Base-by-base conservation (phyloP, 306 rosid genomes). In the Glycyrrhiza uralensis region DNA sequence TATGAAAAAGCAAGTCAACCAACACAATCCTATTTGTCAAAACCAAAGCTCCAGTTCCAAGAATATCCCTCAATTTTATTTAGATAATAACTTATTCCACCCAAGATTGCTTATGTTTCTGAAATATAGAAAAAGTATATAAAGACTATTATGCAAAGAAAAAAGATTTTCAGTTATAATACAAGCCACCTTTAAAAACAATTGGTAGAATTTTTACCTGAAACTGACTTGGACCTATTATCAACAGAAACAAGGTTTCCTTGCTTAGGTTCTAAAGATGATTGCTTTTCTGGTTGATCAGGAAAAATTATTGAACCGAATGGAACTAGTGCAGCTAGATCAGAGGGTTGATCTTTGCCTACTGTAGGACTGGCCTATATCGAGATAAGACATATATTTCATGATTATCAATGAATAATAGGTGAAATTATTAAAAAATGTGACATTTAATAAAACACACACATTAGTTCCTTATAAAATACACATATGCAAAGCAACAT, bases 311-410 rank as follows among this genome's bases (percentile, higher is more conserved):
- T 28, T 42, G 92, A 73, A 69, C 80, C 75, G 1, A 88, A 82
- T 20, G 92, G 99, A 65, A 91, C 90, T 35, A 91, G 82, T 41
- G 81, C 74, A 17, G 97, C 99, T 74, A 95, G 96, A 85, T 95
- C 97, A 42, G 99, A 97, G 38, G 97, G 96, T 76, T 86, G 95
- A 83, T 95, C 97, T 78, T 95, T 95, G 38, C 99, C 96, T 23
- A 95, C 87, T 0, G 84, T 9, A 58, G 96, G 99, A 71, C 86
- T 95, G 72, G 96, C 97, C 99, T 95, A 84, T 54, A 61, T 28
- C 29, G 35, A 6, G 36, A 84, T 54, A 66, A 30, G 39, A 32
- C 41, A 56, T 36, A 7, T 17, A 29, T 50, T 29, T 50, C 47
- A 73, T 36, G 69, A 45, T 42, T 4, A 58, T 47, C 41, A 47